Conservation (phyloP, 768 basidiomycete species). For the Rhodotorula toruloides region DNA sequence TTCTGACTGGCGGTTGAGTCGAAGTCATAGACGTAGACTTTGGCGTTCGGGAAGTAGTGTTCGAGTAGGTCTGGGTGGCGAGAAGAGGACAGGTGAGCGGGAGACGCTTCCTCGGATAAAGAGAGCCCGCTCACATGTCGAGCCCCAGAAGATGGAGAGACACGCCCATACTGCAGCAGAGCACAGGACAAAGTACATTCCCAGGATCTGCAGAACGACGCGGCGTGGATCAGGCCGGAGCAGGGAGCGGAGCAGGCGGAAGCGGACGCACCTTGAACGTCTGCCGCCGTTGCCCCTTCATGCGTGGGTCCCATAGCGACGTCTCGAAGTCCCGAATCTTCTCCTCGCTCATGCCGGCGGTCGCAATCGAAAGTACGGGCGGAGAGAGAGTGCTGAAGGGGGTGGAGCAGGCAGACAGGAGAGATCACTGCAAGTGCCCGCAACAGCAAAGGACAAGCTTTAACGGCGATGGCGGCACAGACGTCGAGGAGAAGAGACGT, state of each 20-base stretch:
- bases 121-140: not conserved
- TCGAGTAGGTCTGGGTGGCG: conserved; percentile 16
- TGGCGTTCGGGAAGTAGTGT: conserved; percentile 39
- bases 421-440: no score
- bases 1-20: conserved; percentile 31
- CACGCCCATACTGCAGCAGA: conserved; percentile 5
- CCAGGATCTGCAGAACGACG: not conserved
- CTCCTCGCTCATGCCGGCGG: not conserved
- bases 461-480: no score
- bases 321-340: not conserved
- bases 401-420: no score
- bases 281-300: not conserved
- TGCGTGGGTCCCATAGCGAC: not conserved
- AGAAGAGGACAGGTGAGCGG: not conserved
- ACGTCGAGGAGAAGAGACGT: no score
- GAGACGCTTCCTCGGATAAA: no score
- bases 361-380: no score
- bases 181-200: conserved; percentile 10
- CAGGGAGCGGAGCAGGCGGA: not conserved
- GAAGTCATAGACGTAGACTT: conserved; percentile 44
- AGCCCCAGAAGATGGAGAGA: conserved; percentile 23
- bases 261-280: conserved; percentile 8
- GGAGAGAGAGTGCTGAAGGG: no score
- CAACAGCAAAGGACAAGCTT: no score
- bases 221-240: not conserved